Conservation (phyloP, 2,329 filamentous ascomycete genomes). For the Neophaeococcomyces mojaviensis region DNA sequence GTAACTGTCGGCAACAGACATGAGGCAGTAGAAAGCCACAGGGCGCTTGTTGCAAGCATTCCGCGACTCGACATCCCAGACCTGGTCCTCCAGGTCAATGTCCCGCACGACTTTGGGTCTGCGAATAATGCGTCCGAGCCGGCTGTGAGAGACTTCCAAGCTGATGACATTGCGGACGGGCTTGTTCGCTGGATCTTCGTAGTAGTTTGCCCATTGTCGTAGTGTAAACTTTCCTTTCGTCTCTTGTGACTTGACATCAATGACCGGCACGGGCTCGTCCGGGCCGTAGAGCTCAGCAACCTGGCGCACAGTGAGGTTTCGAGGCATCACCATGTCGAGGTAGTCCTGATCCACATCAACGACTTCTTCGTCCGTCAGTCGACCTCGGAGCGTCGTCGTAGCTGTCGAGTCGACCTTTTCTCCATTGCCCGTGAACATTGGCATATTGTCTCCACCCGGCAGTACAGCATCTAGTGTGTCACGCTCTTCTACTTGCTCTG, state of each 20-base stretch:
- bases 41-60: constrained; percentile 53
- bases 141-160: constrained; percentile 58
- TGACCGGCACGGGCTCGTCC: constrained; percentile 54
- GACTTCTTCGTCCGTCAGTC: constrained; percentile 34
- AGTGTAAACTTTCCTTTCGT: constrained; percentile 59
- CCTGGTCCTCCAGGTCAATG: constrained; percentile 47
- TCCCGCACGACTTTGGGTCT: constrained; percentile 59
- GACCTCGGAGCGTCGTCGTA: background rate
- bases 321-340: constrained; percentile 61
- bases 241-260: constrained; percentile 63
- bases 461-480: background rate
- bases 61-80: constrained; percentile 42
- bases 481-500: background rate
- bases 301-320: constrained; percentile 54
- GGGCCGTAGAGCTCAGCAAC: constrained; percentile 58
- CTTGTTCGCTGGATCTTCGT: constrained; percentile 54
- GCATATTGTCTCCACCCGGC: constrained; percentile 20
- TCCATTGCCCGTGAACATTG: background rate
- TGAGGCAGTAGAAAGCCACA: constrained; percentile 62
- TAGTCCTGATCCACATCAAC: constrained; percentile 57
- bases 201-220: constrained; percentile 59
- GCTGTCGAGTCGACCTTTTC: background rate
- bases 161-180: constrained; percentile 63
- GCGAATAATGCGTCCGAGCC: constrained; percentile 53
- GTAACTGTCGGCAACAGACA: constrained; percentile 64